Conservation (phyloP, 495 filamentous ascomycete species). For the Penicillium herquei region DNA sequence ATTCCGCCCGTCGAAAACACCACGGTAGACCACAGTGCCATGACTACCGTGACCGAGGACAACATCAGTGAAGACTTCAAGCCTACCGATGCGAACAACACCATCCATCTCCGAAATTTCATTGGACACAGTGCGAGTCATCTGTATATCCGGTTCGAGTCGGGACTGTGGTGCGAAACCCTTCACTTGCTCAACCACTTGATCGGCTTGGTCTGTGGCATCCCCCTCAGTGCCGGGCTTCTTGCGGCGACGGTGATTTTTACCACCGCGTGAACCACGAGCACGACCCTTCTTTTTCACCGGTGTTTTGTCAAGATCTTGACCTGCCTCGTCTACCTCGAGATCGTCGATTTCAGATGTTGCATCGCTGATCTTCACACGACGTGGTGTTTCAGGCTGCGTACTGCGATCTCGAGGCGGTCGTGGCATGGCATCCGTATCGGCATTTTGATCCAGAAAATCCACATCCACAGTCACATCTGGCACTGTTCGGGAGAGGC, state of each 20-base stretch:
- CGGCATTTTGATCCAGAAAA: conserved; percentile 20
- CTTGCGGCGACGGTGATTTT: conserved; percentile 64
- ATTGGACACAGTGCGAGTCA: conserved; percentile 37
- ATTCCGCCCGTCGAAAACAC: conserved; percentile 83
- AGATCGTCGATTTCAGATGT: conserved; percentile 40
- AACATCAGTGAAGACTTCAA: conserved; percentile 69
- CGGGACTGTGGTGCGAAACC: conserved; percentile 40
- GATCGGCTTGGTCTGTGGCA: conserved; percentile 41
- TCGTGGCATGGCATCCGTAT: conserved; percentile 25
- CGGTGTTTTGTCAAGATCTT: conserved; percentile 46
- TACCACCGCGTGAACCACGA: conserved; percentile 79
- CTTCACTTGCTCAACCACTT: conserved; percentile 41
- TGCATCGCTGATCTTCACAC: conserved; percentile 45
- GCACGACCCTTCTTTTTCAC: conserved; percentile 70
- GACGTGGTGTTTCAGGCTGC: not conserved
- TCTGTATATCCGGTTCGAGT: conserved; percentile 56
- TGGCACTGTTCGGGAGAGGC: conserved; percentile 22
- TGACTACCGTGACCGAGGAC: conserved; percentile 80
- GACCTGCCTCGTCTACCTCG: conserved; percentile 39
- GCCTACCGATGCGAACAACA: conserved; percentile 66
- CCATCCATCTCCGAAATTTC: conserved; percentile 43
- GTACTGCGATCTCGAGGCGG: conserved; percentile 22
- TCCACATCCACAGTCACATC: conserved; percentile 38
- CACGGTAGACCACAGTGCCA: conserved; percentile 80
- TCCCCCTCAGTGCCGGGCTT: conserved; percentile 46